Base-by-base conservation (phyloP, 2,329 filamentous ascomycete species). In the Decorospora gaudefroyi region DNA sequence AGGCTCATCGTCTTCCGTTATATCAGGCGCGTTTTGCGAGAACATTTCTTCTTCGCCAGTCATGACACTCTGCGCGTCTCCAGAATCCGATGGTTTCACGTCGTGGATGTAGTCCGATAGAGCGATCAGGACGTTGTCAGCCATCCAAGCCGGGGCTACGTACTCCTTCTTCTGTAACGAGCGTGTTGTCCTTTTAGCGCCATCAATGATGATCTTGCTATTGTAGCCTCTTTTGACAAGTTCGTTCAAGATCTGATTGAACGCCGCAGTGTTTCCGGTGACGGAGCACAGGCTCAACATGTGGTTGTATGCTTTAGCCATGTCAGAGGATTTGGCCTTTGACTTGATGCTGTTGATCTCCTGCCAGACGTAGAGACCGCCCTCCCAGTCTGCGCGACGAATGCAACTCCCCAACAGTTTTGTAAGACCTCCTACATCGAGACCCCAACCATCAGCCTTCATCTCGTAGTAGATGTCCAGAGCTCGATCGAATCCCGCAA, bases 361-460 rank as follows among this genome's bases (percentile, higher is more conserved):
- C 10, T 67, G 55, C 75, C 74, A 77, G 1, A 76, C 55, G 13
- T 69, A 65, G 10, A 64, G 36, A 2, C 64, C 66, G 9, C 59
- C 59, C 30, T 65, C 47, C 65, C 64, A 59, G 41, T 77, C 72
- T 8, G 56, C 50, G 7, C 68, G 59, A 4, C 63, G 56, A 5
- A 72, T 64, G 50, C 74, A 76, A 41, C 75, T 69, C 7, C 59
- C 55, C 26, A 78, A 59, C 22, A 77, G 59, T 10, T 66, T 60
- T 1, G 57, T 65, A 4, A 77, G 59, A 3, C 69, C 70, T 9
- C 53, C 51, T 26, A 72, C 61, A 39, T 72, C 70, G 6, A 77
- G 56, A 7, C 74, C 73, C 74, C 74, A 78, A 27, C 74, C 74
- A 33, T 76, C 70, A 5, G 59, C 47, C 11, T 70, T 68, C 68